Evolutionary conservation across 176 grass and related monocot genomes (phyloP), one percentile per base, ranked within the genome.

Genomic region (Oryza coarctata): DNA sequence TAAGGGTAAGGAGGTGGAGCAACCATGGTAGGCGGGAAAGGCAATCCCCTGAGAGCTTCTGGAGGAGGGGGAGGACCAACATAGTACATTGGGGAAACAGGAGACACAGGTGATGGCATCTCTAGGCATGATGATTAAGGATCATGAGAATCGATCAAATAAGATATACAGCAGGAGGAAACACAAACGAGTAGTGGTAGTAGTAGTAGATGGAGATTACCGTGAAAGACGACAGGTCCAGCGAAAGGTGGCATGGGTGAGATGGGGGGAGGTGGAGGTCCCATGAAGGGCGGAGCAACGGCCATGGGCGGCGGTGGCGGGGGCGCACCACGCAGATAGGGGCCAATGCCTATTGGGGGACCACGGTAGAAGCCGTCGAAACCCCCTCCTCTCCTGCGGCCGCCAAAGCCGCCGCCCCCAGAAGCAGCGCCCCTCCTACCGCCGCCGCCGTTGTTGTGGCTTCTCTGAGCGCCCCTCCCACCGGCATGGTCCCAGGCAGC

Each of bases 31-130:
- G 90, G 71, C 17, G 88, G 77, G 83, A 94, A 90, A 66, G 82
- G 4, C 45, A 94, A 18, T 20, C 84, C 87, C 69, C 87, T 89
- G 15, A 91, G 81, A 79, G 89, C 77, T 65, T 92, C 92, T 0
- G 92, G 90, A 33, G 90, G 84, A 29, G 94, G 82, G 18, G 84
- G 85, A 34, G 90, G 82, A 4, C 75, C 84, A 77, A 92, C 89
- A 87, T 87, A 99, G 85, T 90, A 95, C 43, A 99, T 81, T 38
- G 94, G 89, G 61, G 92, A 44, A 75, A 89, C 69, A 80, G 77
- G 76, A 77, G 91, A 79, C n/a, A 82, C 79, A 0, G 83, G 87
- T 17, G 95, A 90, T 27, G 74, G 58, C 80, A 93, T 91, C 5
- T 95, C 96, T 98, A 73, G 7, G 71, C 38, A 73, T 26, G 26